Evolutionary conservation across 768 basidiomycete genomes (phyloP), one percentile per base, ranked within the genome.

Genomic region (Mycena albidolilacea): DNA sequence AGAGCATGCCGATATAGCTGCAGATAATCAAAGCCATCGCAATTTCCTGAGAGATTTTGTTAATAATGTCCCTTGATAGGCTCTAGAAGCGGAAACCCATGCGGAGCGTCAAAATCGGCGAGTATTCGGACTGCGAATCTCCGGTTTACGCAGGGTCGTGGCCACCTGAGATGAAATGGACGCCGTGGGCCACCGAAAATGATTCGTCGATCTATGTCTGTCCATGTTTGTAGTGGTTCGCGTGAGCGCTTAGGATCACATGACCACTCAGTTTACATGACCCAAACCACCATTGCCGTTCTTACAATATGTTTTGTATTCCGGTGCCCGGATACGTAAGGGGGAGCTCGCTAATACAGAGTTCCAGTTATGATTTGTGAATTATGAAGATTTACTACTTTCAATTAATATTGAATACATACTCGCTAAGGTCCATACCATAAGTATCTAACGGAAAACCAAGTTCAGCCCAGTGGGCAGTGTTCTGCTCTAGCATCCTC

Each of bases 71-170:
- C 30, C 43, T 54, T 64, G 54, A 69, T 52, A 70, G 54, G 62
- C 62, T 41, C 19, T 41, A 59, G 69, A 70, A 70, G 69, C 54
- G 41, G 58, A 63, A 52, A 58, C 48, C 61, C 69, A 70, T 64
- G 62, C 69, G 62, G 69, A 54, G 61, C 7, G 43, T 5, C 5
- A 7, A 14, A 70, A 55, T 30, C 21, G 15, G 43, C 52, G 62
- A 30, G 44, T 30, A 11, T 48, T 58, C 19, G 10, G 38, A 14
- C 2, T 43, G 19, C 17, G 38, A 38, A 41, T 54, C 52, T 38
- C 30, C 48, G 21, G 38, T 46, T 62, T 7, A 5, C 10, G 5
- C 21, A 55, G 21, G 23, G 9, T 23, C 54, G 17, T 10, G 17
- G 23, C 5, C 11, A 38, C 37, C 9, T 12, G 5, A 58, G 35